Base-by-base conservation (phyloP, 1,284 basidiomycete species). In the Ganoderma boninense region DNA sequence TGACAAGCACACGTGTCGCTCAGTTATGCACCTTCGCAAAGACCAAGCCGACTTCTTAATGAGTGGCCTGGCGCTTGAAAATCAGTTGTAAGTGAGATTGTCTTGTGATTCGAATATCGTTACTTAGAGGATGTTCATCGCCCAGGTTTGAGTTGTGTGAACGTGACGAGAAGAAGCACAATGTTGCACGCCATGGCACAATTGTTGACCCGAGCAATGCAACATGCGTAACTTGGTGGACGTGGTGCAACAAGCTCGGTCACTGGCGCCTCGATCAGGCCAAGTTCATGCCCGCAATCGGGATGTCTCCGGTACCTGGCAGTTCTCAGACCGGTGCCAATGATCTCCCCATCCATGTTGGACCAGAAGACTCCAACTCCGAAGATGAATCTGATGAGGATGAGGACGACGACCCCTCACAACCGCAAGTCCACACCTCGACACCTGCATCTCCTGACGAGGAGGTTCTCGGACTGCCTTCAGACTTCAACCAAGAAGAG, bases 391-490 rank as follows among this genome's bases (percentile, higher is more conserved):
- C n/a, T n/a, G n/a, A n/a, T 13, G 52, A 54, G 13, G 14, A 23
- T 29, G 44, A 23, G 6, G 18, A 29, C 18, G 60, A 54, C 4
- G 10, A 23, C n/a, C 23, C 11, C n/a, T 1, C 8, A 3, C n/a
- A n/a, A n/a, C n/a, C n/a, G n/a, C n/a, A n/a, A n/a, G n/a, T n/a
- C 49, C 23, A 1, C 23, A 23, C 23, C n/a, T 7, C 13, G 5
- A 26, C 49, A 8, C 49, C 49, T 26, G 11, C 10, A 26, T 29
- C 52, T 11, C 5, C 52, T 14, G 52, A 54, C 23, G 10, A 54
- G 13, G 60, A 44, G 8, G 40, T 65, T n/a, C 60, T 69, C 6
- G 64, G 38, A 1, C 64, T 66, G 40, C 68, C 68, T 0, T 69
- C 64, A 1, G 64, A 66, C 35, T 69, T 66, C 61, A 40, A 29